Percentiles rank a stretch among this genome's conserved stretches.
Conservation (phyloP, 1,139 yeast species). For the Blastobotrys serpentis region DNA sequence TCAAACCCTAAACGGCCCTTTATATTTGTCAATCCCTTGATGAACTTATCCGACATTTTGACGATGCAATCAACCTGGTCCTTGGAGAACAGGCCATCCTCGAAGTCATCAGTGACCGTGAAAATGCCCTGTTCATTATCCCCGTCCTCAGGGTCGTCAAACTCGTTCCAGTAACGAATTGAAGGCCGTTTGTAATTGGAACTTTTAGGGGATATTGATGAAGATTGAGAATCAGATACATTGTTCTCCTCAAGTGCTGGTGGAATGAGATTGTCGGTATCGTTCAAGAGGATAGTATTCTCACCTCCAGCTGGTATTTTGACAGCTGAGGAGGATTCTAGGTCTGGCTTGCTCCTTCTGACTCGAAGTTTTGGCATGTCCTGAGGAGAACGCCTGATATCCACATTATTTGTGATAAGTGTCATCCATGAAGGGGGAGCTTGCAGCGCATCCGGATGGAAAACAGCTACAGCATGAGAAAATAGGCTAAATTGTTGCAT, state of each 20-base stretch:
- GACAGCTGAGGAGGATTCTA: neutral
- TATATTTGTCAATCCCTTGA: constrained; percentile 21
- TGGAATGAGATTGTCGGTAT: neutral
- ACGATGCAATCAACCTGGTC: constrained; percentile 39
- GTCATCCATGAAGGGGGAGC: constrained; percentile 39
- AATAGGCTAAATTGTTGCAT: constrained; percentile 39
- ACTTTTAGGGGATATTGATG: neutral
- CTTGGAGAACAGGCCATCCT: constrained; percentile 35
- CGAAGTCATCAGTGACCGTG: constrained; percentile 33
- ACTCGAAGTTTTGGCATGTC: constrained; percentile 1
- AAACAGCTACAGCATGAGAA: constrained; percentile 35
- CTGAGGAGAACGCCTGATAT: constrained; percentile 37
- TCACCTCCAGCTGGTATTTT: neutral
- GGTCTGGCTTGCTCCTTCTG: neutral
- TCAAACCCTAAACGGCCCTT: constrained; percentile 19
- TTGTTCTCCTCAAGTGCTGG: neutral
- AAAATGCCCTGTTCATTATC: constrained; percentile 36
- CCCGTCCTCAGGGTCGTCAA: constrained; percentile 60
- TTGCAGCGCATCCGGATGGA: constrained; percentile 34
- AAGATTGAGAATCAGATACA: neutral
- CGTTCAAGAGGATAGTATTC: constrained; percentile 19
- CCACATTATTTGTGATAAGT: constrained; percentile 35
- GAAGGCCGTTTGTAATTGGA: constrained; percentile 35
- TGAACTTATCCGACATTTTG: constrained; percentile 28
- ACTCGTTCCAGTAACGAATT: constrained; percentile 68